Evolutionary conservation across 495 filamentous ascomycete species (phyloP), one percentile per base, ranked within the genome.

Genomic region (Penicillium bialowiezense): DNA sequence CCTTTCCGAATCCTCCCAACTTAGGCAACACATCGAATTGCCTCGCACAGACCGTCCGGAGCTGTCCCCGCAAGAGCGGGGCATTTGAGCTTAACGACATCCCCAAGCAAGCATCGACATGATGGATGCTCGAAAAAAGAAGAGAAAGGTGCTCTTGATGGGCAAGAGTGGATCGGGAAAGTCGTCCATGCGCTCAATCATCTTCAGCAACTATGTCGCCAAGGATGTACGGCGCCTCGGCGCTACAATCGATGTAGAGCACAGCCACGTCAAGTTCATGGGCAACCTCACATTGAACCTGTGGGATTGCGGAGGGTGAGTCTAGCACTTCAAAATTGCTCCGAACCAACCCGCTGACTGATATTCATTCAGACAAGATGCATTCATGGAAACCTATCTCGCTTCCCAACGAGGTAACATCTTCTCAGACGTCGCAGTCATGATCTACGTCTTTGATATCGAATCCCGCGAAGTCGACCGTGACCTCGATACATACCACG

Each of bases 81-180:
- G 62, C 57, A 63, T 55, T 46, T 39, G 45, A 56, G 47, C 58
- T 59, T 33, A 54, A 50, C 48, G 41, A 21, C 49, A 32, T 19
- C 18, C 32, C 51, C 37, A 28, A 48, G 41, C 23, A 56, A 45
- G 31, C 19, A 24, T 41, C 45, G 20, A 31, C 44, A 62, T 3
- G 41, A 77, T 75, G 71, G 72, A 77, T 57, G 62, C 64, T 32
- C 72, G 77, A 36, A 75, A 77, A 51, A 72, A 77, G 62, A 79
- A 80, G 68, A 78, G 75, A 72, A 80, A 80, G 73, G 75, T 80
- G 26, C 67, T 80, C 12, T 50, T 80, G 33, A 80, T 80, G 92
- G 93, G 93, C 52, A 97, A 97, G 74, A 91, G 87, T 53, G 93
- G 93, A 50, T 95, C 92, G n/a, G 93, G 93, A n/a, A 98, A 98